phyloP scores from a whole-genome alignment of 2,329 filamentous ascomycete species.

The Pseudocercospora pini-densiflorae region DNA sequence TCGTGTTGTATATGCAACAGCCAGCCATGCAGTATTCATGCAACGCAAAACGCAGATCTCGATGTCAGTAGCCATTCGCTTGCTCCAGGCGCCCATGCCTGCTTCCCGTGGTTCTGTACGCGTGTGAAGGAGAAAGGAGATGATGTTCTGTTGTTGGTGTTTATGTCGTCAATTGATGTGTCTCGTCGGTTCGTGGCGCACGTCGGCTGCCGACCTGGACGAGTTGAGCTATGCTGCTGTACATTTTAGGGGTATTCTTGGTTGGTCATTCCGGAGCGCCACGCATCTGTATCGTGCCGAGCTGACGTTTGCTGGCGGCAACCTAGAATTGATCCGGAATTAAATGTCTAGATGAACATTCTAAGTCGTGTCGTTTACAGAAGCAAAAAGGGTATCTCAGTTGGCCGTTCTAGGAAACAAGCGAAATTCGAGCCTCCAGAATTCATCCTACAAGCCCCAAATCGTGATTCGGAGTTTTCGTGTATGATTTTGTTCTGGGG shows the following conservation, averaged over 20 bases:
- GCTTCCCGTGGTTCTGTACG: conserved; percentile 9
- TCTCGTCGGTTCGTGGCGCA: conserved; percentile 10
- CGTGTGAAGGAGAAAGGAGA: conserved; percentile 7
- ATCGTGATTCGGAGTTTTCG: conserved; percentile 7
- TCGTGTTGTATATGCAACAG: conserved; percentile 15
- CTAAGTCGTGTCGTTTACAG: conserved; percentile 23
- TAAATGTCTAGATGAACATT: conserved; percentile 24
- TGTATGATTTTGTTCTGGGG: conserved; percentile 3
- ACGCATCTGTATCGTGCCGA: conserved; percentile 20
- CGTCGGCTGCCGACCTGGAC: conserved; percentile 7
- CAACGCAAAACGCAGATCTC: conserved; percentile 10
- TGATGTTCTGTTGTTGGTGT: conserved; percentile 11
- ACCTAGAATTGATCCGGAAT: conserved; percentile 15
- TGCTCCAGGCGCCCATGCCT: conserved; percentile 18
- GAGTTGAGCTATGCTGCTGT: conserved; percentile 20
- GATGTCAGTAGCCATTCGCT: conserved; percentile 11
- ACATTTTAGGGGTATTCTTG: conserved; percentile 21
- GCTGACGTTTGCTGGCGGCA: conserved; percentile 11
- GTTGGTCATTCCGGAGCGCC: conserved; percentile 17
- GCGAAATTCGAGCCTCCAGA: conserved; percentile 12
- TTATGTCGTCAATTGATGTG: conserved; percentile 13
- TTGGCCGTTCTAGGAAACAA: conserved; percentile 20
- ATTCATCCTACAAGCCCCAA: conserved; percentile 13
- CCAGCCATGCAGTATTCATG: conserved; percentile 15
- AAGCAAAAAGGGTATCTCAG: conserved; percentile 31